Conservation (phyloP, 495 filamentous ascomycete species). For the Stereocaulon alpinum region DNA sequence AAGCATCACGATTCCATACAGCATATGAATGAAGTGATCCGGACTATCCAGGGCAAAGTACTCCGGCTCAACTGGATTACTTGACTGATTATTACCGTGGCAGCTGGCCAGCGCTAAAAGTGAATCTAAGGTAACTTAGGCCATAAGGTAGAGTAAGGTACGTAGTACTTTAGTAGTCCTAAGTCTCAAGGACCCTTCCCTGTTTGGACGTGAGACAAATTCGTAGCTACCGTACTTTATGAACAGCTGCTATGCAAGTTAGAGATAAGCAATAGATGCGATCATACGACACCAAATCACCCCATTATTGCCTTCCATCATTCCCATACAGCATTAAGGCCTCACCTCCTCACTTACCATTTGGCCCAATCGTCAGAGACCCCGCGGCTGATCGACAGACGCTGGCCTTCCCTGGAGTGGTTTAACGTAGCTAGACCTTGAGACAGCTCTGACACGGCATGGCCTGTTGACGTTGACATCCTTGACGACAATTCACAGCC, state of each 20-base stretch:
- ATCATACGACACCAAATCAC: background rate
- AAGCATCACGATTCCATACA: too few relatives aligned
- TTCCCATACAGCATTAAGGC: background rate
- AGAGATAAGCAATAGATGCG: too few relatives aligned
- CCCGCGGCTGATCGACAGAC: conserved; percentile 1
- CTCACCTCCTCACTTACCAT: background rate
- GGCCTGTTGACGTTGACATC: background rate
- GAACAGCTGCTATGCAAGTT: too few relatives aligned
- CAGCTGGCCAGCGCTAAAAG: background rate
- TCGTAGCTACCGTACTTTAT: background rate
- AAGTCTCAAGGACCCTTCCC: background rate
- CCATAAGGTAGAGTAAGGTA: too few relatives aligned
- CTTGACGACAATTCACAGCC: background rate
- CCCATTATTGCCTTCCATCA: background rate
- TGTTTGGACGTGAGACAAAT: background rate
- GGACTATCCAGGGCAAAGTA: too few relatives aligned
- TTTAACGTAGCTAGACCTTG: background rate
- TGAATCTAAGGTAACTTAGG: background rate
- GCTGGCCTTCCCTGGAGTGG: background rate
- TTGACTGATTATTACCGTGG: background rate
- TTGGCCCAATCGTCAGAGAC: background rate
- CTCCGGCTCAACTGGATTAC: background rate
- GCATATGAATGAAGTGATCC: too few relatives aligned
- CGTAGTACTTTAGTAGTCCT: too few relatives aligned
- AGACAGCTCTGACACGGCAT: conserved; percentile 4